phyloP scores from a whole-genome alignment of 352 stramenopile genomes.

The Phytopythium chamaehyphon region DNA sequence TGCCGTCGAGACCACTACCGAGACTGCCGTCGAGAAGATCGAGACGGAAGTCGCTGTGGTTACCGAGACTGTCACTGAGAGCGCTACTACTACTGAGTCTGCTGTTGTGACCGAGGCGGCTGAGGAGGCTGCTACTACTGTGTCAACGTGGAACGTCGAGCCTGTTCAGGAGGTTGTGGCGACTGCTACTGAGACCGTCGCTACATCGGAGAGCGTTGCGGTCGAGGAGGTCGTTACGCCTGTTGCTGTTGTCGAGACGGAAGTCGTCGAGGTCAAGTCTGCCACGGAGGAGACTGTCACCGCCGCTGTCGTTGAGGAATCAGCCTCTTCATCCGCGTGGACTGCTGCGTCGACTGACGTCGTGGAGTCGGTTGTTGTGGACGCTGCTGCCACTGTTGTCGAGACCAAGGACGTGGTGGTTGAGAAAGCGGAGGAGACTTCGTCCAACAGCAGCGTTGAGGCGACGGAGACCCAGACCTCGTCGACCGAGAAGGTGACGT shows the following conservation, averaged over 20 bases:
- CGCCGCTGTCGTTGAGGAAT: slow-evolving; percentile 9
- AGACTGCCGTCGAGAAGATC: background rate
- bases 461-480: slow-evolving; percentile 20
- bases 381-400: background rate
- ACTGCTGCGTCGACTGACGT: background rate
- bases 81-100: background rate
- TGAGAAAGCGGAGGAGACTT: slow-evolving; percentile 14
- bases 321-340: background rate
- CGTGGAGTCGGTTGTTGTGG: background rate
- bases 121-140: slow-evolving; percentile 15
- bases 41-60: slow-evolving; percentile 5
- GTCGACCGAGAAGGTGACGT: background rate
- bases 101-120: slow-evolving; percentile 11
- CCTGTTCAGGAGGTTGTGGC: slow-evolving; percentile 14
- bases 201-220: background rate
- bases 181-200: slow-evolving; percentile 1
- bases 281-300: slow-evolving; percentile 6
- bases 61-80: slow-evolving; percentile 7
- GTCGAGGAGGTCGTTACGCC: background rate
- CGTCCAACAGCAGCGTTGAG: slow-evolving; percentile 12
- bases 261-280: background rate
- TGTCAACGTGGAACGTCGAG: slow-evolving; percentile 19
- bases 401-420: slow-evolving; percentile 5
- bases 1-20: background rate
- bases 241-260: background rate